These are phyloP conservation scores for Pleurotus giganteus DNA, from an alignment of 768 basidiomycete species.

Conservation along the genomic window DNA sequence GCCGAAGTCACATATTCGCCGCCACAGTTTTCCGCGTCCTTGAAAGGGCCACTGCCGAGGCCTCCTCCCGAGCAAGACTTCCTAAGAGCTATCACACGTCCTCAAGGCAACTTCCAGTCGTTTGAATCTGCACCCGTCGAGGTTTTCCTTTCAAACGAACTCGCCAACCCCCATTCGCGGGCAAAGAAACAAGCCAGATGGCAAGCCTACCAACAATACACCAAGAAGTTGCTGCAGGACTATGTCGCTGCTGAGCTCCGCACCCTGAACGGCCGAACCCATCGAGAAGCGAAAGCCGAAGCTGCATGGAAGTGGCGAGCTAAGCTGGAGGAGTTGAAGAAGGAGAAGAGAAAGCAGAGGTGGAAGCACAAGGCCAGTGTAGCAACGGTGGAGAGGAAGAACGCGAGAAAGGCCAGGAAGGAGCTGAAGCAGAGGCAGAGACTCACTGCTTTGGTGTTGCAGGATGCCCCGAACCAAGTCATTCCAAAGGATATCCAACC, in stretches of 20 bases:
- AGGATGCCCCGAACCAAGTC: slow-evolving; percentile 58
- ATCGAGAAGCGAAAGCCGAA: slow-evolving; percentile 65
- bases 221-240: slow-evolving; percentile 48
- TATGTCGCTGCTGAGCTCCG: slow-evolving; percentile 53
- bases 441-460: slow-evolving; percentile 51
- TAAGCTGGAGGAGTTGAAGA: slow-evolving; percentile 53
- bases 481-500: slow-evolving; percentile 34
- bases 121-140: slow-evolving; percentile 59
- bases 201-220: slow-evolving; percentile 52
- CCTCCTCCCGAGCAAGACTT: slow-evolving; percentile 54
- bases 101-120: slow-evolving; percentile 30
- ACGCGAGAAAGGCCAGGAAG: slow-evolving; percentile 51
- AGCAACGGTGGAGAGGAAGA: slow-evolving; percentile 53
- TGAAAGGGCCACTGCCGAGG: slow-evolving; percentile 34
- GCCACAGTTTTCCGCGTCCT: slow-evolving; percentile 45
- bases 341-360: slow-evolving; percentile 59
- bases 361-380: slow-evolving; percentile 48
- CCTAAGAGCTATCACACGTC: slow-evolving; percentile 55
- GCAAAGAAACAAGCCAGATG: slow-evolving; percentile 81
- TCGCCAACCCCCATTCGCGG: slow-evolving; percentile 79
- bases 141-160: slow-evolving; percentile 60
- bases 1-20: slow-evolving; percentile 69
- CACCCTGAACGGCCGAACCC: slow-evolving; percentile 57
- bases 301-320: slow-evolving; percentile 74
- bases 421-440: slow-evolving; percentile 52